phyloP scores from a whole-genome alignment of 495 filamentous ascomycete species.

The Beverwykella pulmonaria region DNA sequence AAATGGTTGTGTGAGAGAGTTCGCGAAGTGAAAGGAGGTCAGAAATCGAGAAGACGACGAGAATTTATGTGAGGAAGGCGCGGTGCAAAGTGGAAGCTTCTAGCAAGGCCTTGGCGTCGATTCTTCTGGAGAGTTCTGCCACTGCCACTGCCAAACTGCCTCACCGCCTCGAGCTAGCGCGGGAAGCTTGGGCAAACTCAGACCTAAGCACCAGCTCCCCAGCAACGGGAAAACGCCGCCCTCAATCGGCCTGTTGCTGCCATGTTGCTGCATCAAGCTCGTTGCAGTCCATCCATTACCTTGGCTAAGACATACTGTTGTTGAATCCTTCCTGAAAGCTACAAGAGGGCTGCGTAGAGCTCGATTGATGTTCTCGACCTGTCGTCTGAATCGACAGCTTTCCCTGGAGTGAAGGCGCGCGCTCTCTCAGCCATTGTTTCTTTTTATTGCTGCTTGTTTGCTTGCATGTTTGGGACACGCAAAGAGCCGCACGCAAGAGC shows the following conservation, averaged over 20 bases:
- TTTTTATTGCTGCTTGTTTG: too few relatives aligned
- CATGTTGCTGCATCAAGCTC: too few relatives aligned
- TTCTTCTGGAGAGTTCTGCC: background rate
- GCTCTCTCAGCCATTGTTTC: too few relatives aligned
- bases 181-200: background rate
- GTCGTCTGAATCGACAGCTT: too few relatives aligned
- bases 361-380: too few relatives aligned
- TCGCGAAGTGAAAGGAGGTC: background rate
- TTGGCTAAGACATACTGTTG: too few relatives aligned
- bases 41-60: background rate
- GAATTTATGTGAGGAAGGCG: background rate
- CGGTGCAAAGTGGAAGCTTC: background rate
- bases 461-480: background rate
- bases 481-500: background rate
- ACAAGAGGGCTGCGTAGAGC: too few relatives aligned
- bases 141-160: too few relatives aligned
- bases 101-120: background rate
- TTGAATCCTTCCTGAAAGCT: too few relatives aligned
- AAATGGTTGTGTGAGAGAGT: constrained; percentile 1
- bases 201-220: background rate
- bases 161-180: background rate
- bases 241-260: too few relatives aligned
- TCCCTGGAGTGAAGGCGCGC: too few relatives aligned
- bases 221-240: background rate
- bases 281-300: too few relatives aligned